Evolutionary conservation across 192 early-diverging fungal genomes (phyloP).

Genomic region (Coemansia sp.): DNA sequence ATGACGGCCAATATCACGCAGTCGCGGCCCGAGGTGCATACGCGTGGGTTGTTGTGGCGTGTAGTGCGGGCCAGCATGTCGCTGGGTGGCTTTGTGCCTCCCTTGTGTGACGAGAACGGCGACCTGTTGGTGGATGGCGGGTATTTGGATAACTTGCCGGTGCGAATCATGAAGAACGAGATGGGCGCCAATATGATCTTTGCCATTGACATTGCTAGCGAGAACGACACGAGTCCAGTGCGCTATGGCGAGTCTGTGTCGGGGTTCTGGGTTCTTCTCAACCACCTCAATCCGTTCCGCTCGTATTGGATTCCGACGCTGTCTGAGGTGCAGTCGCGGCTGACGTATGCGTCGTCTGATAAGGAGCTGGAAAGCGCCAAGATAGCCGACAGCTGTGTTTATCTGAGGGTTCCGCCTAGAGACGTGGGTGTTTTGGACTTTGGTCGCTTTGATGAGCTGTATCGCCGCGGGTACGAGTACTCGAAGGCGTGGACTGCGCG

Average conservation of each 20-base stretch:
- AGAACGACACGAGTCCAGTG: slow-evolving; percentile 93
- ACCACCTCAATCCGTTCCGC: slow-evolving; percentile 80
- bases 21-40: slow-evolving; percentile 92
- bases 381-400: slow-evolving; percentile 75
- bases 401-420: slow-evolving; percentile 85
- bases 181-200: slow-evolving; percentile 89
- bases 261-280: slow-evolving; percentile 89
- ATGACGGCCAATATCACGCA: slow-evolving; percentile 96
- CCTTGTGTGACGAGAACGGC: slow-evolving; percentile 90
- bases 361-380: slow-evolving; percentile 90
- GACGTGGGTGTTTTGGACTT: slow-evolving; percentile 91
- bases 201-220: slow-evolving; percentile 91
- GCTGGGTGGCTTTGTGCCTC: slow-evolving; percentile 92
- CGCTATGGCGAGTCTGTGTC: slow-evolving; percentile 89
- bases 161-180: slow-evolving; percentile 73
- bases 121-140: slow-evolving; percentile 98
- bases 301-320: slow-evolving; percentile 79
- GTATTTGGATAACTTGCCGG: slow-evolving; percentile 97
- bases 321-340: slow-evolving; percentile 91
- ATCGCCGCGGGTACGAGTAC: slow-evolving; percentile 83
- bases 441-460: slow-evolving; percentile 87
- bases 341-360: slow-evolving; percentile 93
- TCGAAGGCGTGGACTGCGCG: slow-evolving; percentile 74
- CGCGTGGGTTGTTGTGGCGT: slow-evolving; percentile 93
- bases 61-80: slow-evolving; percentile 99